These are phyloP conservation scores for Neofusicoccum sp. DNA, from an alignment of 2,329 filamentous ascomycete species.

Conservation along the genomic window DNA sequence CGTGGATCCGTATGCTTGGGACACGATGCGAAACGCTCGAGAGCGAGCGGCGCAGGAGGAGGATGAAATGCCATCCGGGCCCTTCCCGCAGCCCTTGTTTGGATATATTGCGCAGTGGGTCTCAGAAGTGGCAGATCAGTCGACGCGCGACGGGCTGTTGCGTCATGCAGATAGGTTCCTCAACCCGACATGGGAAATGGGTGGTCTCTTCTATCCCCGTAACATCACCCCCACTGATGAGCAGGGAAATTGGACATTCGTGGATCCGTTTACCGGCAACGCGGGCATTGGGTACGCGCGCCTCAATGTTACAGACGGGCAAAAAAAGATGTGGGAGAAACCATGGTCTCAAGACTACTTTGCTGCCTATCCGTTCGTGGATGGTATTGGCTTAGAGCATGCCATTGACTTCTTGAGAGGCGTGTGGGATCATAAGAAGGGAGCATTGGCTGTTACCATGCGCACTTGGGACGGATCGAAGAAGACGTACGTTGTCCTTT, in stretches of 20 bases:
- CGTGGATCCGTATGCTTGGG: slow-evolving; percentile 18
- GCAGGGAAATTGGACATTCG: slow-evolving; percentile 25
- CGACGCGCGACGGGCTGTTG: slow-evolving; percentile 26
- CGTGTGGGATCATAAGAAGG: slow-evolving; percentile 22
- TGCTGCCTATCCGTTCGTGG: slow-evolving; percentile 24
- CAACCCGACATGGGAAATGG: slow-evolving; percentile 33
- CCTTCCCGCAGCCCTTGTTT: slow-evolving; percentile 23
- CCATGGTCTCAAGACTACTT: slow-evolving; percentile 30
- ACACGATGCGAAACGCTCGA: background rate
- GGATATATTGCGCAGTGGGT: slow-evolving; percentile 34
- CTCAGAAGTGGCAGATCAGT: slow-evolving; percentile 32
- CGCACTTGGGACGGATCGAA: slow-evolving; percentile 22
- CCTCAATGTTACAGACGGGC: slow-evolving; percentile 38
- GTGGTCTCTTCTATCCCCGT: slow-evolving; percentile 37
- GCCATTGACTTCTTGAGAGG: slow-evolving; percentile 28
- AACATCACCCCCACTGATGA: slow-evolving; percentile 26
- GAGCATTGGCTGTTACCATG: slow-evolving; percentile 22
- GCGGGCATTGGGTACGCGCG: slow-evolving; percentile 37
- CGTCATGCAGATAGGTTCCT: slow-evolving; percentile 29
- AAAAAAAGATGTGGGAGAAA: slow-evolving; percentile 36
- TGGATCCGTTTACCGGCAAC: slow-evolving; percentile 41
- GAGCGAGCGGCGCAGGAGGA: background rate
- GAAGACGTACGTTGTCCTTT: background rate
- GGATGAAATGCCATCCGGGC: background rate
- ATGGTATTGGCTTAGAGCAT: slow-evolving; percentile 22